A percentile compares a stretch with the other conserved stretches of the same genome.
phyloP scores from a whole-genome alignment of 2,329 filamentous ascomycete genomes.

The Pseudogymnoascus sp. region DNA sequence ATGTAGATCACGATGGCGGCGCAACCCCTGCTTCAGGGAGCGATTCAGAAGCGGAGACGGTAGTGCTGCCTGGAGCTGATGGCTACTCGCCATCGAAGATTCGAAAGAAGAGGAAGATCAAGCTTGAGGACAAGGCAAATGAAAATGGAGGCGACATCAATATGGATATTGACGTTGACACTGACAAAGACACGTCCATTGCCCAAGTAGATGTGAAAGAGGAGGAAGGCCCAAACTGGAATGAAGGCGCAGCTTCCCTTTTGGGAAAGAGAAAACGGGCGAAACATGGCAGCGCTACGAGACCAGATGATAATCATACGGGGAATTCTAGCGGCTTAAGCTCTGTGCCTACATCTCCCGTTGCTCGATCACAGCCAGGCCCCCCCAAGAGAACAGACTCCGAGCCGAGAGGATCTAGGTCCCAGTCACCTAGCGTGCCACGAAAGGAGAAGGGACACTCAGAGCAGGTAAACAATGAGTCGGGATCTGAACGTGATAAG shows the following conservation, averaged over 20 bases:
- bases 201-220: constrained; percentile 18
- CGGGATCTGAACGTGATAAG: constrained; percentile 24
- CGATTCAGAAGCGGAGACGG: constrained; percentile 65
- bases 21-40: constrained; percentile 37
- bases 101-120: constrained; percentile 46
- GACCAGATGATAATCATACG: constrained; percentile 19
- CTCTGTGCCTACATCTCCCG: constrained; percentile 49
- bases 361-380: constrained; percentile 24
- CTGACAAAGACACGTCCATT: constrained; percentile 10
- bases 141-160: constrained; percentile 35
- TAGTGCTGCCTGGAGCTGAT: constrained; percentile 58
- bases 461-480: constrained; percentile 35
- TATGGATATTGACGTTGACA: constrained; percentile 13
- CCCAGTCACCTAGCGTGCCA: constrained; percentile 31
- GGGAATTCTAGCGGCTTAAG: constrained; percentile 45
- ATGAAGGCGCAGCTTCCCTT: constrained; percentile 29
- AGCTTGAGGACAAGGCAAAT: constrained; percentile 56
- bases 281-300: constrained; percentile 19
- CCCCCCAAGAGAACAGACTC: constrained; percentile 37
- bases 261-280: constrained; percentile 44
- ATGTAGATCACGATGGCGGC: constrained; percentile 14
- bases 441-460: constrained; percentile 27
- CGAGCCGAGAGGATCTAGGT: constrained; percentile 41
- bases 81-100: constrained; percentile 55
- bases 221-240: constrained; percentile 19